phyloP scores from a whole-genome alignment of 192 early-diverging fungal species.

The Pilaira anomala region DNA sequence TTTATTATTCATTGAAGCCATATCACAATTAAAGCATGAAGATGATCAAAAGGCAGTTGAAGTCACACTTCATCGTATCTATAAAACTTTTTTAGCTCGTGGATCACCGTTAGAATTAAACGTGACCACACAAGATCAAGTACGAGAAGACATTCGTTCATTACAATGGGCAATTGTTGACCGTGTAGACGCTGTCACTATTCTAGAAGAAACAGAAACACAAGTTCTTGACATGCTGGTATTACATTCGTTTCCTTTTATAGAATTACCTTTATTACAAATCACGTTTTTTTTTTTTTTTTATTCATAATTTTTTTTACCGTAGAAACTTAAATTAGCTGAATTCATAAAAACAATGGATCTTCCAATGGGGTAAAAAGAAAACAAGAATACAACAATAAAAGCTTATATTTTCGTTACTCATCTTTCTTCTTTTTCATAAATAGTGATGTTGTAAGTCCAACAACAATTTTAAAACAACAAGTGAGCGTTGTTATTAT shows the following conservation, averaged over 20 bases:
- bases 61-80: conserved; percentile 27
- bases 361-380: conserved; percentile 7
- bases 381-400: too few species aligned
- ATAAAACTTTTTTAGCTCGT: conserved; percentile 25
- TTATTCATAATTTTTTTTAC: background rate
- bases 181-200: conserved; percentile 15
- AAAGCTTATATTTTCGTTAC: too few species aligned
- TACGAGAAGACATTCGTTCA: conserved; percentile 2
- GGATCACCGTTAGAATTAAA: conserved; percentile 30
- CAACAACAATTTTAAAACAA: conserved; percentile 1
- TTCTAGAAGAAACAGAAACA: conserved; percentile 20
- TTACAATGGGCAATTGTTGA: conserved; percentile 22
- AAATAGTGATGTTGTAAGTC: background rate
- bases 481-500: conserved; percentile 38
- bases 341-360: conserved; percentile 18
- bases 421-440: conserved; percentile 2
- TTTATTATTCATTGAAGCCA: conserved; percentile 33
- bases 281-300: background rate
- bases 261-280: background rate
- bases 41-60: conserved; percentile 3
- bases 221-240: conserved; percentile 24
- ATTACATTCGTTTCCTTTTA: conserved; percentile 4
- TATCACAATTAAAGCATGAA: conserved; percentile 24
- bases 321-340: conserved; percentile 11
- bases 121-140: conserved; percentile 18